Evolutionary conservation across 2,329 filamentous ascomycete species (phyloP).

Genomic region (Diaporthe sp.): DNA sequence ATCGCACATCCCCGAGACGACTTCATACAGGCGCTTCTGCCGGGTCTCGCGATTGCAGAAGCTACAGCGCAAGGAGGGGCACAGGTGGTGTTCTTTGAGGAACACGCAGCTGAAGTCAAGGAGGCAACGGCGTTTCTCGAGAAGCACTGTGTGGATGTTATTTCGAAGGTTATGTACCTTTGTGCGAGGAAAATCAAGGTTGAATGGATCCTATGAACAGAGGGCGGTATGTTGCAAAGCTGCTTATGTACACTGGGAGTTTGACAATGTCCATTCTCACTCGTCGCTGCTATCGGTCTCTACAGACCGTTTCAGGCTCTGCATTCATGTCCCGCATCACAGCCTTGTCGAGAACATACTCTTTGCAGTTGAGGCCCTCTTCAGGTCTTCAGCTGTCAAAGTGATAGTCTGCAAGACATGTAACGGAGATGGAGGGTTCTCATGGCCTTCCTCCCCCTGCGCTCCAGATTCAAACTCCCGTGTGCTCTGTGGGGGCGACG

Average conservation of each 20-base stretch:
- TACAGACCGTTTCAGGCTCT: neutral
- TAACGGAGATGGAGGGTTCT: neutral
- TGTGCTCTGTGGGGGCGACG: neutral
- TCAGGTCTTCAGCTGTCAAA: neutral
- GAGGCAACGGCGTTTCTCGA: neutral
- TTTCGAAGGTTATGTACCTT: neutral
- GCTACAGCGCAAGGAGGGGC: neutral
- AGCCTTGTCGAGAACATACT: neutral
- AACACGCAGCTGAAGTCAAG: neutral
- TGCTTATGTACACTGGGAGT: neutral
- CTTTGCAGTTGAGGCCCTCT: neutral
- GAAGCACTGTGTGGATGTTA: neutral
- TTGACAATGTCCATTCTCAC: neutral
- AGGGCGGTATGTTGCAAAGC: neutral
- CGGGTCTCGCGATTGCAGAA: neutral
- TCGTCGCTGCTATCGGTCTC: accelerated
- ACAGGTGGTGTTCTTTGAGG: too few species aligned
- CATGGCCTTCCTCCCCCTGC: neutral
- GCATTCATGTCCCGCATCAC: neutral
- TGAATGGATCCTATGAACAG: neutral
- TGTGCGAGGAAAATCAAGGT: neutral
- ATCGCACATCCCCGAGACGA: neutral
- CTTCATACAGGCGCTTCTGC: neutral
- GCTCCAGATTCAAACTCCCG: neutral
- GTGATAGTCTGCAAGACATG: slow-evolving; percentile 2